Percentiles rank a stretch among this genome's conserved stretches.
phyloP scores from a whole-genome alignment of 306 rosid species.

The Canavalia ensiformis region DNA sequence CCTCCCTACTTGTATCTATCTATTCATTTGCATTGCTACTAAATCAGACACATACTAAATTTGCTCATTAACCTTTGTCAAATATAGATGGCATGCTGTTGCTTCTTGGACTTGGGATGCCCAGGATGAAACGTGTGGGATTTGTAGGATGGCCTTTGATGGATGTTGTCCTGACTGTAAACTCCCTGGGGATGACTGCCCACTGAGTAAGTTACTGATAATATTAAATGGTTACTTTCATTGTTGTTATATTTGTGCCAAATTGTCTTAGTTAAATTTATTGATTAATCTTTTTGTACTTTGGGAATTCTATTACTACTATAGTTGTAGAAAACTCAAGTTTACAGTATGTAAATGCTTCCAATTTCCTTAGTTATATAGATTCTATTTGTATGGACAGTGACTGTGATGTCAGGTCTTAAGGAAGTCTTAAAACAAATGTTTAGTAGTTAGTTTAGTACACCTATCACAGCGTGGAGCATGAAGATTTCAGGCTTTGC shows the following conservation, averaged over 20 bases:
- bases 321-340: not conserved
- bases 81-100: constrained; percentile 83
- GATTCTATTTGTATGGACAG: not conserved
- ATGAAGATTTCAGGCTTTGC: not conserved
- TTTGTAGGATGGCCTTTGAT: constrained; percentile 96
- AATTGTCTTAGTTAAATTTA: not conserved
- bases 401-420: not conserved
- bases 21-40: not conserved
- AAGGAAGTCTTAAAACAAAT: not conserved
- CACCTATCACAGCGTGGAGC: not conserved
- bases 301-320: not conserved
- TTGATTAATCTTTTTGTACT: not conserved
- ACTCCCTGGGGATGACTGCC: constrained; percentile 95
- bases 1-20: not conserved
- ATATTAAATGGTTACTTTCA: constrained; percentile 9
- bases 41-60: not conserved
- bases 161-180: constrained; percentile 96
- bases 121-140: constrained; percentile 90
- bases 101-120: constrained; percentile 99
- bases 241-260: constrained; percentile 10
- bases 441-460: not conserved
- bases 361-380: constrained; percentile 3
- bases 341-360: not conserved
- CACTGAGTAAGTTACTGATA: constrained; percentile 69
- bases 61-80: constrained; percentile 15